phyloP scores from a whole-genome alignment of 306 rosid species.

The Carpinus fangiana region DNA sequence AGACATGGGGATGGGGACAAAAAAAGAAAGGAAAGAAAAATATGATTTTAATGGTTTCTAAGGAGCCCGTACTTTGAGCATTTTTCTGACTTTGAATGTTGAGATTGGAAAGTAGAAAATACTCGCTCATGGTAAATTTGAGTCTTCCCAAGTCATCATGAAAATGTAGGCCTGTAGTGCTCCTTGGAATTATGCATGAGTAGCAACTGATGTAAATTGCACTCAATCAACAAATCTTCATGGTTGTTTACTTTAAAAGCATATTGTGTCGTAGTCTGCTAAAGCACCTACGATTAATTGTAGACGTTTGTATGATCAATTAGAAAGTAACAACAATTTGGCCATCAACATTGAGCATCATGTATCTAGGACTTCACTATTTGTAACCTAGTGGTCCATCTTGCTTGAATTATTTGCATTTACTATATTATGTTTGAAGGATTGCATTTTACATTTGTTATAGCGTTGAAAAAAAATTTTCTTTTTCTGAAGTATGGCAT shows the following conservation, averaged over 20 bases:
- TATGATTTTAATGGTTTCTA: not conserved
- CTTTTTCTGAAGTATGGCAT: conserved; percentile 10
- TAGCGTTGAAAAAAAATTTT: not conserved
- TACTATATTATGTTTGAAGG: not conserved
- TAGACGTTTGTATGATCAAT: conserved; percentile 3
- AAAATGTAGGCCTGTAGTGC: not conserved
- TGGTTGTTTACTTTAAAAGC: not conserved
- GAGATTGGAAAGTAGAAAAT: not conserved
- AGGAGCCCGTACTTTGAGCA: not conserved
- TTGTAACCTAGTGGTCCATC: not conserved
- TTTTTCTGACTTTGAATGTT: not conserved
- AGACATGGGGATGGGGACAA: not conserved
- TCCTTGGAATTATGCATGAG: not conserved
- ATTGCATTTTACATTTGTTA: not conserved
- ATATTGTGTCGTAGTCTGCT: not conserved
- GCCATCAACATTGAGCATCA: not conserved
- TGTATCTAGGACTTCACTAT: not conserved
- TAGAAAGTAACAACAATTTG: not conserved
- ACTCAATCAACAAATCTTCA: not conserved
- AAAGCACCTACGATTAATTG: conserved; percentile 1
- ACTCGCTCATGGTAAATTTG: not conserved
- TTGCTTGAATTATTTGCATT: not conserved
- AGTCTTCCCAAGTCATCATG: not conserved
- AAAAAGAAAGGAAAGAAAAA: not conserved
- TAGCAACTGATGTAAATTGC: not conserved